Base-by-base conservation (phyloP, 2,329 filamentous ascomycete species). In the Aspergillus tubingensis region DNA sequence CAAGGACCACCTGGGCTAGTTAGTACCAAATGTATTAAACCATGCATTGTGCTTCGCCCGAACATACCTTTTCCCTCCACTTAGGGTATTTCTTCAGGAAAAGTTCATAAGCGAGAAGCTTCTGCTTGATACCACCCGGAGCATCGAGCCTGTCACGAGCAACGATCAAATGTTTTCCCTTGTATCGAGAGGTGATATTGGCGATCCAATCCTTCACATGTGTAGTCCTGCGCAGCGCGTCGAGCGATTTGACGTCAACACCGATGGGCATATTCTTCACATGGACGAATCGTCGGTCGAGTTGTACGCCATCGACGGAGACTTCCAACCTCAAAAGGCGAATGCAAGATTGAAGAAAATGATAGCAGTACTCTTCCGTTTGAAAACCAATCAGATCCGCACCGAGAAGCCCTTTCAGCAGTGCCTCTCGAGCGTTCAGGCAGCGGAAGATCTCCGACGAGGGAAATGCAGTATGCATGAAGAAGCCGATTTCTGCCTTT, bases 391-490 rank as follows among this genome's bases (percentile, higher is more conserved):
- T 86, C 13, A 97, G 81, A 70, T 96, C 96, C 53, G 94, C 91
- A 8, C 94, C 94, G 0, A 98, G 86, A 83, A 98, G 92, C 56
- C 94, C 94, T 68, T 96, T 89, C 1, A 97, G 83, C 8, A 98
- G 83, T 74, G 96, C 85, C 67, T 89, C 91, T 58, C 94, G 89
- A 10, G 91, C 86, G 8, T 91, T 90, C 25, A 98, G 80, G 73
- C 93, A 97, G 49, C 93, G 87, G 78, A 97, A 97, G 2, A 98
- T 90, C 71, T 98, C 94, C 0, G 93, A 97, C 0, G 93, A 97
- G 1, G 94, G 94, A 74, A 98, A 98, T 0, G 93, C 91, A 13
- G 92, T 91, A 74, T 98, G 94, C 25, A 98, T 81, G 79, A 96
- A 98, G 81, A 97, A 94, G 8, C 94, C 94, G 68, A 98, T 97